phyloP scores from a whole-genome alignment of 257 asterid genomes.

The Eucommia ulmoides region DNA sequence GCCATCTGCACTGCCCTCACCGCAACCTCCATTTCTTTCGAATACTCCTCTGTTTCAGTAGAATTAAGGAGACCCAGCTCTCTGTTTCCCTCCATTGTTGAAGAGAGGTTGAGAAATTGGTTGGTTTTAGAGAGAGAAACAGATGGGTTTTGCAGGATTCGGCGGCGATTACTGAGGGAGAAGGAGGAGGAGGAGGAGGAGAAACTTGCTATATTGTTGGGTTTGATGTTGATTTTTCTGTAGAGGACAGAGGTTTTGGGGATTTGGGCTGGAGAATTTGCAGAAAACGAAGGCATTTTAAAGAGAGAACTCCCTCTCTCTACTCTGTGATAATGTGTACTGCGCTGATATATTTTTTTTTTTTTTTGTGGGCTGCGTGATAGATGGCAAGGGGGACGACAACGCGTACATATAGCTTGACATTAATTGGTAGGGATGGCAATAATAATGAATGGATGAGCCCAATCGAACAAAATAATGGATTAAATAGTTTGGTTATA shows the following conservation, averaged over 20 bases:
- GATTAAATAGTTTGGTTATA: no score
- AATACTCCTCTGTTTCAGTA: conserved; percentile 12
- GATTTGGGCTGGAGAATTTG: conserved; percentile 18
- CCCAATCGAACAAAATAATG: no score
- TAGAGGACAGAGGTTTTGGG: conserved; percentile 9
- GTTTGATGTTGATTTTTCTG: conserved; percentile 4
- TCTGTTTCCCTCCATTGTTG: conserved; percentile 20
- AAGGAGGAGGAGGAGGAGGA: no score
- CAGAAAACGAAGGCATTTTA: conserved; percentile 29
- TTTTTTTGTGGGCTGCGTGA: no score
- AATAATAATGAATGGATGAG: no score
- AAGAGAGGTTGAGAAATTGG: conserved; percentile 13
- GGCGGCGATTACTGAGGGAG: conserved; percentile 8
- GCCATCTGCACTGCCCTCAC: conserved; percentile 88
- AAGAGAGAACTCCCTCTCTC: no score
- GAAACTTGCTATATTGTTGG: conserved; percentile 1
- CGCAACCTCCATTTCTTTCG: conserved; percentile 49
- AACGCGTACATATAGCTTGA: no score
- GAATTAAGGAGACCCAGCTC: conserved; percentile 13
- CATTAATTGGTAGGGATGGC: no score
- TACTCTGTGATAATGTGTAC: no score
- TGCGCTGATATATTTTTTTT: no score
- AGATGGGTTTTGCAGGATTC: conserved; percentile 5
- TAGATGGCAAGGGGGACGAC: no score
- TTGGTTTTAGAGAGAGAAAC: conserved; percentile 10